Percentiles rank a stretch among this genome's conserved stretches.
These are phyloP conservation scores for Orychophragmus violaceus DNA, from an alignment of 345 rosid genomes.

Conservation along the genomic window DNA sequence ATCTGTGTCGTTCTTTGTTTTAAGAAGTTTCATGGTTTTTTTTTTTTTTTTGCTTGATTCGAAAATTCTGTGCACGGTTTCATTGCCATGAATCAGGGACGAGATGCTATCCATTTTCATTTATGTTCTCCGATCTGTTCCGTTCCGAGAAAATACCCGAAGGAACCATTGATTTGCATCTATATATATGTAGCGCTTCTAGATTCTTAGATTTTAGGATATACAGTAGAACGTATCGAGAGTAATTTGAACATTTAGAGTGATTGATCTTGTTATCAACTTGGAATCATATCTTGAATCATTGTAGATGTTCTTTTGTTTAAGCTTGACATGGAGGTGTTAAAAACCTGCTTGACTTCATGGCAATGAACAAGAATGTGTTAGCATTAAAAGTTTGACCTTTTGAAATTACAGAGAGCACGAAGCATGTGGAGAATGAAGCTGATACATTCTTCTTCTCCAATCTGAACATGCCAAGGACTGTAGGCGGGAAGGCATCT, in stretches of 20 bases:
- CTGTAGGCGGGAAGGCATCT: conserved; percentile 79
- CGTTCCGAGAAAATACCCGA: not conserved
- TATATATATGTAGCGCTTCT: not conserved
- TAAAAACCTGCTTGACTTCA: too few species aligned
- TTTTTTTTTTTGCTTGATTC: too few species aligned
- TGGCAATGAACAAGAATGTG: not conserved
- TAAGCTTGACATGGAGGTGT: too few species aligned
- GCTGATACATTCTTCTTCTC: conserved; percentile 49
- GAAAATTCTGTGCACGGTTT: not conserved
- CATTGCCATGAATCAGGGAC: not conserved
- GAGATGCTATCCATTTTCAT: not conserved
- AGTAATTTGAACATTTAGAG: too few species aligned
- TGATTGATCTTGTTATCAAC: too few species aligned
- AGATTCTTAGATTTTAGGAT: not conserved
- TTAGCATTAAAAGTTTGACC: not conserved
- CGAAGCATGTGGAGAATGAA: conserved; percentile 33
- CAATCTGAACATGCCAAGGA: conserved; percentile 36
- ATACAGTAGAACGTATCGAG: not conserved
- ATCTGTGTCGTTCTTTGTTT: not conserved
- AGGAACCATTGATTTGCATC: not conserved
- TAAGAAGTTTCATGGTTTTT: not conserved
- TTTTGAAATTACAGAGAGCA: conserved; percentile 37
- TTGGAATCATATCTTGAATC: not conserved
- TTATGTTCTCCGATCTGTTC: not conserved
- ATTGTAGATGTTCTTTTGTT: not conserved